These are phyloP conservation scores for Ogataea neopini DNA, from an alignment of 805 yeast genomes.

Conservation along the genomic window DNA sequence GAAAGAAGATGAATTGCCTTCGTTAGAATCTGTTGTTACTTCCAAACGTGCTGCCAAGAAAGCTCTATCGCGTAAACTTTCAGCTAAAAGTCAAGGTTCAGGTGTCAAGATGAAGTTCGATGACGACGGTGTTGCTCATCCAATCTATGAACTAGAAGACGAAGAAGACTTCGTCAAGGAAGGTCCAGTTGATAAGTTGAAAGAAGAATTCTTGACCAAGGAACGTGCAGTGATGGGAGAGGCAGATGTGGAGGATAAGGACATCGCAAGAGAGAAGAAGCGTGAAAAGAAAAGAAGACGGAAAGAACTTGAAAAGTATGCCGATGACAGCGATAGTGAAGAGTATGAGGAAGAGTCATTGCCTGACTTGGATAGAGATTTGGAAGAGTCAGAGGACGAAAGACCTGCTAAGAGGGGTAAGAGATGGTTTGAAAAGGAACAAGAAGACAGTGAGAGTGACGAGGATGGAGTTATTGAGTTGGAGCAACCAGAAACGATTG, in stretches of 20 bases:
- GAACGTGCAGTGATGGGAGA: slow-evolving; percentile 70
- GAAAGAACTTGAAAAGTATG: slow-evolving; percentile 69
- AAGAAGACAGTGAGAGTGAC: slow-evolving; percentile 21
- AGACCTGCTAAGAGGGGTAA: slow-evolving; percentile 39
- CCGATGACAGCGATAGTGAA: slow-evolving; percentile 38
- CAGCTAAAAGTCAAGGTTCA: slow-evolving; percentile 58
- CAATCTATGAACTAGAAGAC: slow-evolving; percentile 85
- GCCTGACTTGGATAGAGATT: slow-evolving; percentile 28
- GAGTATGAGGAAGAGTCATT: slow-evolving; percentile 23
- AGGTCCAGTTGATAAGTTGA: slow-evolving; percentile 67
- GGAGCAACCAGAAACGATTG: slow-evolving; percentile 87
- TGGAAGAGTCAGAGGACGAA: slow-evolving; percentile 35
- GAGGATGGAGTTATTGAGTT: slow-evolving; percentile 58
- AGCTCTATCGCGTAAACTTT: slow-evolving; percentile 83
- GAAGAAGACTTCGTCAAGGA: slow-evolving; percentile 79
- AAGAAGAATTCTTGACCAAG: slow-evolving; percentile 60
- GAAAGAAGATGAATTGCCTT: slow-evolving; percentile 64
- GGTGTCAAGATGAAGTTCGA: slow-evolving; percentile 85
- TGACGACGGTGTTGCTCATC: slow-evolving; percentile 92
- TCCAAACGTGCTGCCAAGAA: slow-evolving; percentile 85
- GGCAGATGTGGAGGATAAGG: slow-evolving; percentile 79
- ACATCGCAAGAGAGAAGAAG: slow-evolving; percentile 70
- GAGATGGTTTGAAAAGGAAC: slow-evolving; percentile 50
- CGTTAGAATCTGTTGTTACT: slow-evolving; percentile 54
- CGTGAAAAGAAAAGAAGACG: slow-evolving; percentile 88